These are phyloP conservation scores for Penicillium occitanis DNA, from an alignment of 2,329 filamentous ascomycete genomes.

Conservation along the genomic window DNA sequence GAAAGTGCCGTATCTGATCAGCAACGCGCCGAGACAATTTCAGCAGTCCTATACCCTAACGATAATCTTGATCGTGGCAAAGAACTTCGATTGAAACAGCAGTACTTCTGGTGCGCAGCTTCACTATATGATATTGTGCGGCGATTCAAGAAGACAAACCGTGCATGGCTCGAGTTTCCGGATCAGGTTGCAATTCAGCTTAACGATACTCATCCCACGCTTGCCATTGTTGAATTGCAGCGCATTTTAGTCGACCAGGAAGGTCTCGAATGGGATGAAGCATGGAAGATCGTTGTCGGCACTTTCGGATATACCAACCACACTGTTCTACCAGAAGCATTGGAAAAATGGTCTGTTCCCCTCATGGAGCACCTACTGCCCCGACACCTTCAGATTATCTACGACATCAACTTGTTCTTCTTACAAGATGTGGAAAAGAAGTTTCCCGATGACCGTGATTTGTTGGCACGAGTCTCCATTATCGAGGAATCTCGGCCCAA, in stretches of 20 bases:
- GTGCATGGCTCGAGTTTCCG: conserved; percentile 86
- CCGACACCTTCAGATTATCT: conserved; percentile 94
- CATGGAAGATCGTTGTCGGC: conserved; percentile 76
- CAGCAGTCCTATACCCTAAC: conserved; percentile 94
- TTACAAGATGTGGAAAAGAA: conserved; percentile 84
- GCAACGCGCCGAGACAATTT: conserved; percentile 98
- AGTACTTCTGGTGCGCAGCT: conserved; percentile 99
- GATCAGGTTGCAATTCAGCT: conserved; percentile 96
- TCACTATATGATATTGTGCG: conserved; percentile 95
- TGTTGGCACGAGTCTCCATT: conserved; percentile 86
- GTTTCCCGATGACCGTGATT: conserved; percentile 85
- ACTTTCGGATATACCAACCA: conserved; percentile 98
- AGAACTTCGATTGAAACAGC: conserved; percentile 95
- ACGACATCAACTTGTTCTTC: conserved; percentile 96
- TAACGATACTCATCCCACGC: conserved; percentile 95
- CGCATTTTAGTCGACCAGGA: conserved; percentile 88
- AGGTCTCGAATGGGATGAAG: conserved; percentile 87
- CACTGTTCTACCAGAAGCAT: conserved; percentile 91
- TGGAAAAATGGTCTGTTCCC: conserved; percentile 98
- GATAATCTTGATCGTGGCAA: conserved; percentile 96
- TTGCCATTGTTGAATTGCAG: conserved; percentile 93
- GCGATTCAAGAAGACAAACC: conserved; percentile 95
- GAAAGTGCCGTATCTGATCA: conserved; percentile 98
- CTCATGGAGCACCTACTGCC: conserved; percentile 90
- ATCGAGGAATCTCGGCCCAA: conserved; percentile 96